Base-by-base conservation (phyloP, 345 rosid species). In the Corchorus olitorius region DNA sequence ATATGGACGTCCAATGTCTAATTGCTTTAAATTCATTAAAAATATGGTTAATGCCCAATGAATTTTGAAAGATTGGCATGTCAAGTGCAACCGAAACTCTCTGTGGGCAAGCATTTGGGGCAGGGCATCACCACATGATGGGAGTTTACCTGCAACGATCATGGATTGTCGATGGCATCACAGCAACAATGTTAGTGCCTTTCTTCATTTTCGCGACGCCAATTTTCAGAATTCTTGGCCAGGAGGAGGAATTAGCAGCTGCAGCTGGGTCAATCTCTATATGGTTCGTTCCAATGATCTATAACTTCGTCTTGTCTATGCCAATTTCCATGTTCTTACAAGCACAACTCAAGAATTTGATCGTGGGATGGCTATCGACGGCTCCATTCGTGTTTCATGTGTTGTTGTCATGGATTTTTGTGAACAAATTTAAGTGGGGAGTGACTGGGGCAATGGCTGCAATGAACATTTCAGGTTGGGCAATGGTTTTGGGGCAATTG, bases 41-140 rank as follows among this genome's bases (percentile, higher is more conserved):
- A 55, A 55, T 27, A 27, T 19, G 11, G 60, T 19, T 19, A n/a
- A 55, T 19, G 8, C 27, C 16, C 41, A 17, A 60, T 60, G 17
- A 33, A 12, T 39, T 3, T 39, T 60, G 65, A 37, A 53, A 80
- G 87, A 46, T 79, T 22, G 86, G 86, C 27, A 84, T 84, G 86
- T 78, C 87, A 34, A 84, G 81, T 55, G 87, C 87, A 22, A 79
- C 85, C 16, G 85, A 82, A 34, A 84, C 85, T 16, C 59, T 84
- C 8, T 84, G 87, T 70, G 87, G 83, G 2, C 87, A 84, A 77
- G 85, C 87, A 19, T 84, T 73, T 59, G 85, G 87, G 19, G 85
- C 87, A 17, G 60, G 37, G 73, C 83, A 84, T 45, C 79, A 79
- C 68, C 81, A 81, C 27, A 27, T 27, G 27, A 27, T 27, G 27